Conservation (phyloP, 148 eudicot genomes). For the Nyssa sinensis region DNA sequence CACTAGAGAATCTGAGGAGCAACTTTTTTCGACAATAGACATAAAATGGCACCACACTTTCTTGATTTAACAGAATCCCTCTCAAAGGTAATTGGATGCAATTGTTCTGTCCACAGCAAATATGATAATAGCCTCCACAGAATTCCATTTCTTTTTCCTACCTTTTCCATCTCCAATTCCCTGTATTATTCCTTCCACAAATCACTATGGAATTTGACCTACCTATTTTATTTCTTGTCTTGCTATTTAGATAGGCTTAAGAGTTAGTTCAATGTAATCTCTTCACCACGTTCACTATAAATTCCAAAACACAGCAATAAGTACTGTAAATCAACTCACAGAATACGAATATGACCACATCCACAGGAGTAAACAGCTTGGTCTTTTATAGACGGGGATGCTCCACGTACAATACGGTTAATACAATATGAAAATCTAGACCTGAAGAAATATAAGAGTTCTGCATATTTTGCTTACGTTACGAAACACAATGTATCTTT, state of each 20-base stretch:
- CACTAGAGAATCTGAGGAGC: not conserved
- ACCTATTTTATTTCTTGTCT: not conserved
- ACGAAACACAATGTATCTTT: constrained; percentile 13
- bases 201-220: not conserved
- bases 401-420: constrained; percentile 12
- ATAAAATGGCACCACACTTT: not conserved
- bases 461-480: not conserved
- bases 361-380: constrained; percentile 6
- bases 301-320: no score
- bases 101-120: constrained; percentile 7
- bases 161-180: not conserved
- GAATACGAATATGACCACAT: not conserved
- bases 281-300: no score
- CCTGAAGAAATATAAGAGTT: not conserved
- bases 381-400: not conserved
- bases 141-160: constrained; percentile 2
- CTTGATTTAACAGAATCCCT: not conserved
- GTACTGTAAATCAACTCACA: no score
- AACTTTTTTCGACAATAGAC: constrained; percentile 4
- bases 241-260: not conserved
- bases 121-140: constrained; percentile 9
- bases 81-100: not conserved
- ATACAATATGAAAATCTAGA: constrained; percentile 12
- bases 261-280: no score
- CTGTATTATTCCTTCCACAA: constrained; percentile 7